These are phyloP conservation scores for Lotus japonicus DNA, from an alignment of 306 rosid genomes.

Conservation along the genomic window DNA sequence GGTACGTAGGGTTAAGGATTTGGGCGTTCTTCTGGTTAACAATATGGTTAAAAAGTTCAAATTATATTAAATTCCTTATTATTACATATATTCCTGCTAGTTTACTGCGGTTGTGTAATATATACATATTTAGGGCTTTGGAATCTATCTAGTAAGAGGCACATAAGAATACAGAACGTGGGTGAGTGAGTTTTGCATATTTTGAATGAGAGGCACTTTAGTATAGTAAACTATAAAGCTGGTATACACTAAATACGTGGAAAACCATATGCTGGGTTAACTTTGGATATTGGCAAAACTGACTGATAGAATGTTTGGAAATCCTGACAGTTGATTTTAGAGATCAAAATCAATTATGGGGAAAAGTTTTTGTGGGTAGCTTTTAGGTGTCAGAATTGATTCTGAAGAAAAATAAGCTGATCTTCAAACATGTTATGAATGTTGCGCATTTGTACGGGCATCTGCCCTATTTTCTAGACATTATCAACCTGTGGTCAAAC, in stretches of 20 bases:
- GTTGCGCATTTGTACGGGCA: neutral
- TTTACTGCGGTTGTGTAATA: neutral
- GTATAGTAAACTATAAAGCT: neutral
- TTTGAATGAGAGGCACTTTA: neutral
- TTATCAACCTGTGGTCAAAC: neutral
- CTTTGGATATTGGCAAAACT: neutral
- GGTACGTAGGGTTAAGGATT: constrained; percentile 38
- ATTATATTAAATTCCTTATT: neutral
- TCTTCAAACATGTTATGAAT: neutral
- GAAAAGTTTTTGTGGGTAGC: no score
- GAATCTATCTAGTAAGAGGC: neutral
- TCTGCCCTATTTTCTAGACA: neutral
- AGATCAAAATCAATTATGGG: no score
- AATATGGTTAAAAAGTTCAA: neutral
- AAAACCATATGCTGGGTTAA: neutral
- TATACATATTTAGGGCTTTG: neutral
- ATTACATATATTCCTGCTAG: neutral
- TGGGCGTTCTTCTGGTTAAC: neutral
- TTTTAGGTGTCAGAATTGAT: no score
- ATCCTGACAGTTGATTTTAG: no score
- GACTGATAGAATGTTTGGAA: no score
- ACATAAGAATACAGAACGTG: neutral
- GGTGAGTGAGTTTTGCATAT: neutral
- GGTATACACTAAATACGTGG: no score
- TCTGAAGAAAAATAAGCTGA: no score